These are phyloP conservation scores for Caloboletus firmus DNA, from an alignment of 1,284 basidiomycete species.

Conservation along the genomic window DNA sequence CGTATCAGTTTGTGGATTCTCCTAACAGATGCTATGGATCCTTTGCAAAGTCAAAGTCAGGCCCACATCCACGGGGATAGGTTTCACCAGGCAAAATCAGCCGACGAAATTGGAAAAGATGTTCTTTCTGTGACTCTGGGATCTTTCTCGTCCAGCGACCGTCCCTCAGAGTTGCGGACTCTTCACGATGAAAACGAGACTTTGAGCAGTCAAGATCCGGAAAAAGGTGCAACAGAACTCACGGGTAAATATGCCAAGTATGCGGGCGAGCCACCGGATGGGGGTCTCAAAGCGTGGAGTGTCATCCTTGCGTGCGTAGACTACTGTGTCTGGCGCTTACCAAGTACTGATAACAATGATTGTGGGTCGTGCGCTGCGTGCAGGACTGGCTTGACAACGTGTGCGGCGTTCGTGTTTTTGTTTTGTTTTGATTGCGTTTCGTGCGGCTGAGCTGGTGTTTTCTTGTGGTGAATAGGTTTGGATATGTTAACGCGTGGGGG, in stretches of 20 bases:
- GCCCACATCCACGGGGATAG: background rate
- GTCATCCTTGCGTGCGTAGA: slow-evolving; percentile 45
- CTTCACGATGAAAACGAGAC: slow-evolving; percentile 2
- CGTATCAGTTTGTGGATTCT: background rate
- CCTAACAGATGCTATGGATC: background rate
- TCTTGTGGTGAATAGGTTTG: slow-evolving; percentile 23
- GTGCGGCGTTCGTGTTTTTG: slow-evolving; percentile 12
- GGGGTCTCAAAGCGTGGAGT: slow-evolving; percentile 53
- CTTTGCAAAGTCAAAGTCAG: background rate
- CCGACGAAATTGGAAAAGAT: background rate
- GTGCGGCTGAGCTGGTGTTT: slow-evolving; percentile 2
- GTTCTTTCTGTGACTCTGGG: background rate
- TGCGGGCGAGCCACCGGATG: slow-evolving; percentile 42
- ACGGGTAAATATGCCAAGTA: slow-evolving; percentile 23
- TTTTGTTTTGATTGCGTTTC: background rate
- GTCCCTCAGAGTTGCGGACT: slow-evolving; percentile 2
- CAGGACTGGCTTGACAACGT: slow-evolving; percentile 24
- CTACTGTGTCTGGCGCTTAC: background rate
- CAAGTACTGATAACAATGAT: slow-evolving; percentile 8
- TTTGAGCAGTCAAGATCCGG: slow-evolving; percentile 1
- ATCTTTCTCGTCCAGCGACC: background rate
- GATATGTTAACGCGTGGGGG: slow-evolving; percentile 33
- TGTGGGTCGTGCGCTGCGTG: background rate
- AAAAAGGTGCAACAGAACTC: slow-evolving; percentile 10
- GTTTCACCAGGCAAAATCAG: background rate